These are phyloP conservation scores for Plasmodium cynomolgi DNA, from an alignment of 169 alveolate genomes.

Conservation along the genomic window DNA sequence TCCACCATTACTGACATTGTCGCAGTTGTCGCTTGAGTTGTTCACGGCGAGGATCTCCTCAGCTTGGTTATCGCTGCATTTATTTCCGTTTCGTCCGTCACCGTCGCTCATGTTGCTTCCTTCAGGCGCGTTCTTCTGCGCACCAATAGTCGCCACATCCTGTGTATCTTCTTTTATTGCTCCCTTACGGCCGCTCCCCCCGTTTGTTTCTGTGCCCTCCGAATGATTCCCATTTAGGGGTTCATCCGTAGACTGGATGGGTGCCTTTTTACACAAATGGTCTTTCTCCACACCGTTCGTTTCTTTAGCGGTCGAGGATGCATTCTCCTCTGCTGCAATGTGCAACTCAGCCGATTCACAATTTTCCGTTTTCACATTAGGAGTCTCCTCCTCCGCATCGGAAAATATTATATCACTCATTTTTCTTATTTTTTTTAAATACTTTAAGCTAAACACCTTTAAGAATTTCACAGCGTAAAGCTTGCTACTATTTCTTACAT, in stretches of 20 bases:
- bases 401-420: slow-evolving; percentile 46
- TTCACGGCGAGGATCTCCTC: neutral
- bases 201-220: neutral
- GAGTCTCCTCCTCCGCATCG: neutral
- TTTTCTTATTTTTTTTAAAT: slow-evolving; percentile 35
- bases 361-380: neutral
- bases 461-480: slow-evolving; percentile 62
- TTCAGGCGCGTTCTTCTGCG: neutral
- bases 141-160: neutral
- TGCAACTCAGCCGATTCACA: neutral
- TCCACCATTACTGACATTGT: neutral
- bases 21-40: neutral
- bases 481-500: slow-evolving; percentile 40
- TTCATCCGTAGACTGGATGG: neutral
- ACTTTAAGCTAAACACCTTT: slow-evolving; percentile 46
- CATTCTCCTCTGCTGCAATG: neutral
- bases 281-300: neutral
- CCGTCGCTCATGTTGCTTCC: neutral
- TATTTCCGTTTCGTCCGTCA: neutral
- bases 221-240: neutral
- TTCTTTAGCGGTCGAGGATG: neutral
- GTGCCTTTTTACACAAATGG: neutral
- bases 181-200: neutral
- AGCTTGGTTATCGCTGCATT: neutral
- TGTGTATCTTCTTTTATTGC: neutral